phyloP scores from a whole-genome alignment of 108 stramenopile genomes.

The Chaetoceros tenuissimus region DNA sequence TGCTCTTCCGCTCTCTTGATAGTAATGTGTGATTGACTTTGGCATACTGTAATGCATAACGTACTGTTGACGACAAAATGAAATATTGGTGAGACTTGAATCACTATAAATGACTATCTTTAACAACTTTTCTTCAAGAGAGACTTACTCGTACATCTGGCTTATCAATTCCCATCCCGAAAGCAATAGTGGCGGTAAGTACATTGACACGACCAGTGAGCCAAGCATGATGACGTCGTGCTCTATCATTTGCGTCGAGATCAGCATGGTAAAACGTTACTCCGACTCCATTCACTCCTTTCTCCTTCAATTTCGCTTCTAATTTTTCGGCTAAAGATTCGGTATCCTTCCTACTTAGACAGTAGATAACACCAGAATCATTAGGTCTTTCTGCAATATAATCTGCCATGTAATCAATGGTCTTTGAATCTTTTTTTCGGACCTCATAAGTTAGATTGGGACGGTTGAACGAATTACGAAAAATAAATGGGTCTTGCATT shows the following conservation, averaged over 20 bases:
- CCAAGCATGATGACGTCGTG: slow-evolving; percentile 87
- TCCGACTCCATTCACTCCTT: slow-evolving; percentile 38
- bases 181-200: slow-evolving; percentile 93
- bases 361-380: slow-evolving; percentile 96
- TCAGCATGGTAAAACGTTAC: slow-evolving; percentile 97
- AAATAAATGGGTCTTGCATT: slow-evolving; percentile 65
- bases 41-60: slow-evolving; percentile 98
- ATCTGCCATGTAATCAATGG: slow-evolving; percentile 64
- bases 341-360: slow-evolving; percentile 91
- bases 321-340: slow-evolving; percentile 76
- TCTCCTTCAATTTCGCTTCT: slow-evolving; percentile 44
- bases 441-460: slow-evolving; percentile 94
- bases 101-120: neutral
- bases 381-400: slow-evolving; percentile 59
- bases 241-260: slow-evolving; percentile 58
- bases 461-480: slow-evolving; percentile 88
- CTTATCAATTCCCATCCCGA: slow-evolving; percentile 77
- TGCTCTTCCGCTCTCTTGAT: slow-evolving; percentile 94
- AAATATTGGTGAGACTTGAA: too few species aligned
- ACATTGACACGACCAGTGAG: slow-evolving; percentile 77
- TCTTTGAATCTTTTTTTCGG: slow-evolving; percentile 73
- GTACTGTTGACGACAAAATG: slow-evolving; percentile 36
- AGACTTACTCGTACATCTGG: slow-evolving; percentile 44
- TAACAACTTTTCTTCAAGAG: neutral
- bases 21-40: slow-evolving; percentile 97